Base-by-base conservation (phyloP, 1,139 yeast genomes). In the Pichia terricola region DNA sequence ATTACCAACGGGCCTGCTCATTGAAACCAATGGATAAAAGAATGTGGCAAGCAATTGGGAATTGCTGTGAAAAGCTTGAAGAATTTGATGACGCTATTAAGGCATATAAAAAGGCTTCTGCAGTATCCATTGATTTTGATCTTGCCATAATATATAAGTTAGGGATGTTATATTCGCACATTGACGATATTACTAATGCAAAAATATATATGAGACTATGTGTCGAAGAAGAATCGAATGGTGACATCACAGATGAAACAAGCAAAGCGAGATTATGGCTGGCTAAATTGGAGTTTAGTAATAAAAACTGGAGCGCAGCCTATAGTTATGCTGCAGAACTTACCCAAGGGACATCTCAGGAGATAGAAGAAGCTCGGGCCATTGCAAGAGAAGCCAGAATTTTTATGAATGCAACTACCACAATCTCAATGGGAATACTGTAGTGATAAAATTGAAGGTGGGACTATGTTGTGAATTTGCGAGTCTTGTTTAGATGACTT, bases 11-110 rank as follows among this genome's bases (percentile, higher is more conserved):
- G 41, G 96, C 97, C 0, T 84, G 96, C 36, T 77, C 86, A 26
- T 69, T 94, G 50, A 89, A 84, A 55, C 97, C 97, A 1, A 65
- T 79, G 46, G 99, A 94, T 61, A 82, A 83, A 53, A 69, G 98
- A 52, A 88, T 91, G 89, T 94, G 98, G 99, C 87, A 81, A 53
- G 97, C 98, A 0, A 72, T 89, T 40, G 98, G 94, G 0, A 81
- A 82, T 54, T 87, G 97, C 62, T 88, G 81, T 62, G 94, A 87
- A 52, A 84, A 85, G 58, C 72, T 88, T 34, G 79, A 77, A 28
- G 82, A 87, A 48, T 66, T 67, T 32, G 72, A 71, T 27, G 89
- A 83, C 51, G 79, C 94, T 0, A 69, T 82, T 33, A 75, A 72
- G 52, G 70, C 79, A 5, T 77, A 76, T 53, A 77, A 75, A 52